These are phyloP conservation scores for Flaveria brownii DNA, from an alignment of 129 eudicot species.

Conservation along the genomic window DNA sequence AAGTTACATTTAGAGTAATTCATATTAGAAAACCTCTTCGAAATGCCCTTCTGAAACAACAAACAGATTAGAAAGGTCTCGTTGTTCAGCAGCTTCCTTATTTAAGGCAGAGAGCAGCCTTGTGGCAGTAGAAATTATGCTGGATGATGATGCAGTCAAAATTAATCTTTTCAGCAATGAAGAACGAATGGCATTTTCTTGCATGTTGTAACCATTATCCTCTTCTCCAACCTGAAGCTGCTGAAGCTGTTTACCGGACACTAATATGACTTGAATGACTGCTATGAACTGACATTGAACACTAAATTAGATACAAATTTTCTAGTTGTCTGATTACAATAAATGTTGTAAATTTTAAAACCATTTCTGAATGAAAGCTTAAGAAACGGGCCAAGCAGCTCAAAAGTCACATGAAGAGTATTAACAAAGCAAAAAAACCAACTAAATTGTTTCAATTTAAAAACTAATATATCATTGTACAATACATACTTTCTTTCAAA, in stretches of 20 bases:
- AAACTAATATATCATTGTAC: background rate
- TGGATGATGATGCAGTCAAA: constrained; percentile 73
- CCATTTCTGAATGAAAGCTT: background rate
- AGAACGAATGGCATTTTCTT: constrained; percentile 45
- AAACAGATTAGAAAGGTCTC: constrained; percentile 69
- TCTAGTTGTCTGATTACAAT: background rate
- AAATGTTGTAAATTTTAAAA: background rate
- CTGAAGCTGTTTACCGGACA: constrained; percentile 74
- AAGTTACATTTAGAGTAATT: background rate
- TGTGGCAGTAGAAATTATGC: constrained; percentile 53
- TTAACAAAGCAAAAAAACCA: background rate
- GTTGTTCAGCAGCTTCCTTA: constrained; percentile 83
- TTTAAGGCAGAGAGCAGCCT: constrained; percentile 66
- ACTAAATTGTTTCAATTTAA: background rate
- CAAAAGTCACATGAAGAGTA: background rate
- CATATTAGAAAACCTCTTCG: constrained; percentile 55
- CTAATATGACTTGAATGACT: constrained; percentile 70
- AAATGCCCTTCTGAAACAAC: constrained; percentile 54
- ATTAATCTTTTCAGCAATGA: constrained; percentile 64
- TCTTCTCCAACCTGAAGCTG: constrained; percentile 60
- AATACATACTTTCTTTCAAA: background rate
- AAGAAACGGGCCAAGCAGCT: background rate
- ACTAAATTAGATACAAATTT: constrained; percentile 7
- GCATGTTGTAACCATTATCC: constrained; percentile 5
- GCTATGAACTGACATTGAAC: constrained; percentile 65